Conservation (phyloP, 768 basidiomycete species). For the Gloeostereum incarnatum region DNA sequence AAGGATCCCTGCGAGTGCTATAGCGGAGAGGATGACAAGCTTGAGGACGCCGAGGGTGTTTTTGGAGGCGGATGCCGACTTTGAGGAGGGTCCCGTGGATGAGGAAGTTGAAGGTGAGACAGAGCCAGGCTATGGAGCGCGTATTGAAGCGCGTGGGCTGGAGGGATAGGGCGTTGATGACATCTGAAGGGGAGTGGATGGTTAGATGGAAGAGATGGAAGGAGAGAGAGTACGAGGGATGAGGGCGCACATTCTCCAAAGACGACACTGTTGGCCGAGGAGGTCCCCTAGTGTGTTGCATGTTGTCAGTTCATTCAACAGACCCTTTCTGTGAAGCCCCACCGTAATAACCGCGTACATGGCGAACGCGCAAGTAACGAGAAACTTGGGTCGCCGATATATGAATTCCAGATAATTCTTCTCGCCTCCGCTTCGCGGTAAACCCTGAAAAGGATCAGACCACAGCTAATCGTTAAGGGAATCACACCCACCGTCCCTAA, state of each 20-base stretch:
- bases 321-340: neutral
- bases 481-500: slow-evolving; percentile 51
- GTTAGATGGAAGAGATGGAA: neutral
- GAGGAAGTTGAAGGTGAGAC: slow-evolving; percentile 45
- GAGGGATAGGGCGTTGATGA: slow-evolving; percentile 42
- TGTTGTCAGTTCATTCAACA: neutral
- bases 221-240: neutral
- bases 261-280: slow-evolving; percentile 51
- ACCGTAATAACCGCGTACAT: slow-evolving; percentile 51
- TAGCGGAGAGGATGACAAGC: slow-evolving; percentile 39
- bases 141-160: slow-evolving; percentile 34
- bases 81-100: slow-evolving; percentile 46
- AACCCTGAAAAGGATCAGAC: slow-evolving; percentile 28
- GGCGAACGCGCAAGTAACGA: slow-evolving; percentile 51
- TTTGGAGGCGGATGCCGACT: slow-evolving; percentile 53
- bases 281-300: slow-evolving; percentile 33
- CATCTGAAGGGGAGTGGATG: slow-evolving; percentile 30
- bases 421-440: slow-evolving; percentile 67
- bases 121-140: slow-evolving; percentile 44
- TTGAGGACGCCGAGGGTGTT: slow-evolving; percentile 57
- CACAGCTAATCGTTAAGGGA: neutral
- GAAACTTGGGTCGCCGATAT: slow-evolving; percentile 51
- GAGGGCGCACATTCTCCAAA: slow-evolving; percentile 61
- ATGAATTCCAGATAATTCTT: slow-evolving; percentile 71
- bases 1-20: slow-evolving; percentile 46